Evolutionary conservation across 148 eudicot genomes (phyloP).

Genomic region (Agrostemma githago): DNA sequence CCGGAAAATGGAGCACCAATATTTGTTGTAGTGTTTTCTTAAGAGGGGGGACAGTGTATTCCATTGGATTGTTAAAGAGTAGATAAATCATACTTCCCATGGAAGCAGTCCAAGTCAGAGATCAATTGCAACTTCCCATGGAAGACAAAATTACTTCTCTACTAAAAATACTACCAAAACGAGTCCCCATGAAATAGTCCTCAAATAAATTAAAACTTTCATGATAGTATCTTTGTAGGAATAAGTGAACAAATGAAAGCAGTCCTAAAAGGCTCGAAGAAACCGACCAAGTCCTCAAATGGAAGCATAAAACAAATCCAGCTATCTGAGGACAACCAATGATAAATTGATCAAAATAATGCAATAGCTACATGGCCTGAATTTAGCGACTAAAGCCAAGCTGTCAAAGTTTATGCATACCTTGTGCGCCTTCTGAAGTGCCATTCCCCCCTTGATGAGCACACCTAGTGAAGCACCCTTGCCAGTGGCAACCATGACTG

Average conservation of each 20-base stretch:
- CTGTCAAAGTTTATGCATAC: conserved; percentile 30
- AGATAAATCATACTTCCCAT: neutral
- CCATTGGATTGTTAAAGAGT: neutral
- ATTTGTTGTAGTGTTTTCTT: neutral
- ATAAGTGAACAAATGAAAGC: neutral
- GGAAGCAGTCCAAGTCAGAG: neutral
- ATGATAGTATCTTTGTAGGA: neutral
- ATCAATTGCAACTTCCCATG: neutral
- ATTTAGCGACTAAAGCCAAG: neutral
- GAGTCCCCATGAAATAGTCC: neutral
- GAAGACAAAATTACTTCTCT: neutral
- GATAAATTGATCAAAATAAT: neutral
- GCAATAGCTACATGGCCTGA: neutral
- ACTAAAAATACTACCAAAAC: neutral
- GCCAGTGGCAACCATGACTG: conserved; percentile 98
- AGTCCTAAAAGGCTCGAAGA: neutral
- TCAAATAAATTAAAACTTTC: neutral
- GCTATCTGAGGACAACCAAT: neutral
- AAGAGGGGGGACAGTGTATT: neutral
- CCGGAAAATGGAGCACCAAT: neutral
- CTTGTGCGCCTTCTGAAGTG: conserved; percentile 96
- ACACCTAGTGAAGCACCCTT: conserved; percentile 98
- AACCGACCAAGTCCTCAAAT: neutral
- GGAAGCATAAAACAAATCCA: neutral
- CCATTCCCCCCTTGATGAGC: conserved; percentile 91